Conservation (phyloP, 2,329 filamentous ascomycete genomes). For the Colletotrichum orbiculare region DNA sequence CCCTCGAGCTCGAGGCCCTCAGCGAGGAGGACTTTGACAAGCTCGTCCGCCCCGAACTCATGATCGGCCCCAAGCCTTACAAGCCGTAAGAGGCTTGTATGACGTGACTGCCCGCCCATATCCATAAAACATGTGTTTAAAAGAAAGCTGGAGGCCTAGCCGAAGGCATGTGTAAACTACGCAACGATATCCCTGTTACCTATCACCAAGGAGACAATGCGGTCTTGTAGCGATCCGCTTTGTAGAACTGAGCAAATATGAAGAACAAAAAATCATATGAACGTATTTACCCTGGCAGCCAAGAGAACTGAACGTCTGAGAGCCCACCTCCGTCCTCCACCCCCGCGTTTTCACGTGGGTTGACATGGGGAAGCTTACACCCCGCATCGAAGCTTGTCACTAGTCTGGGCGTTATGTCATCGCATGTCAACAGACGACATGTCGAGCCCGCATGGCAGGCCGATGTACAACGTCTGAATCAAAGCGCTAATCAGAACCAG, state of each 20-base stretch:
- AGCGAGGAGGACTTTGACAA: slow-evolving; percentile 90
- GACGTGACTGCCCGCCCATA: background rate
- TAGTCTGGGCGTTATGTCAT: background rate
- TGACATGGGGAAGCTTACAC: slow-evolving; percentile 7
- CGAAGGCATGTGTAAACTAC: slow-evolving; percentile 27
- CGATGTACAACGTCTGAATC: too few species aligned
- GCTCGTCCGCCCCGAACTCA: slow-evolving; percentile 91
- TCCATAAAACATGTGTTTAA: slow-evolving; percentile 10
- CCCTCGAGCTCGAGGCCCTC: slow-evolving; percentile 91
- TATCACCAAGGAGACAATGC: slow-evolving; percentile 26
- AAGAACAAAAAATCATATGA: slow-evolving; percentile 4
- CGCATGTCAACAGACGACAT: background rate
- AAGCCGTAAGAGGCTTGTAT: slow-evolving; percentile 52
- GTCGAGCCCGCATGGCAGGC: too few species aligned
- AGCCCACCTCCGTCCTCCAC: background rate
- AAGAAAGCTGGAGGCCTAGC: background rate
- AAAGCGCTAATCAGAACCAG: too few species aligned
- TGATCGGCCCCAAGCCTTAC: slow-evolving; percentile 83
- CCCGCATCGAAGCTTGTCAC: slow-evolving; percentile 9
- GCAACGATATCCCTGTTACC: slow-evolving; percentile 36
- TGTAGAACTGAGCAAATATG: background rate
- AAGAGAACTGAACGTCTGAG: background rate
- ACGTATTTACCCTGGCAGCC: background rate
- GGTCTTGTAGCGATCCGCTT: slow-evolving; percentile 28
- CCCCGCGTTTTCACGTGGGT: slow-evolving; percentile 21